These are phyloP conservation scores for Huntiella decipiens DNA, from an alignment of 2,329 filamentous ascomycete genomes.

Conservation along the genomic window DNA sequence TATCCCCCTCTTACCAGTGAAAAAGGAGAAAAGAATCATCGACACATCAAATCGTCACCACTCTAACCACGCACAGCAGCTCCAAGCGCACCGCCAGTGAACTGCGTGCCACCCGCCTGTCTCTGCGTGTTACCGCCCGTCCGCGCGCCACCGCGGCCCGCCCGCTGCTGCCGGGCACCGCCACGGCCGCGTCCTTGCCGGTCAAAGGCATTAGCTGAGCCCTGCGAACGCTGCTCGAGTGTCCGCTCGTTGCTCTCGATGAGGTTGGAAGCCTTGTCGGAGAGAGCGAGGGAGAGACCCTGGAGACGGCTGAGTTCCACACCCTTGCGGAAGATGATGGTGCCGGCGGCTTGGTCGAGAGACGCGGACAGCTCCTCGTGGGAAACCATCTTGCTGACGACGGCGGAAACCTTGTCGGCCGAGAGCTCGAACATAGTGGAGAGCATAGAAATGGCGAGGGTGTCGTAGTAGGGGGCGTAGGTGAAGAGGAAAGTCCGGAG, in stretches of 20 bases:
- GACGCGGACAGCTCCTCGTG: constrained; percentile 95
- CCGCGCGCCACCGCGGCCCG: constrained; percentile 26
- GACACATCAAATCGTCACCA: neutral
- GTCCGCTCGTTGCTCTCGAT: constrained; percentile 97
- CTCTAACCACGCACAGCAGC: constrained; percentile 41
- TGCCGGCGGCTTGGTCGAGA: constrained; percentile 91
- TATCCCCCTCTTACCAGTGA: neutral
- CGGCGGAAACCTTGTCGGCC: constrained; percentile 74
- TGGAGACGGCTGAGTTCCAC: constrained; percentile 93
- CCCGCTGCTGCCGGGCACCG: constrained; percentile 45
- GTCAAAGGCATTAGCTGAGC: constrained; percentile 88
- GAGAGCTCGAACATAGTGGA: constrained; percentile 91
- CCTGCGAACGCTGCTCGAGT: constrained; percentile 89
- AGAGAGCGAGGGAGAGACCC: constrained; percentile 80
- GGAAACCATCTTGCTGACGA: constrained; percentile 98
- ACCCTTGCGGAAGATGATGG: constrained; percentile 98
- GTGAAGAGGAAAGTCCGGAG: constrained; percentile 97
- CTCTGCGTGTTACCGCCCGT: constrained; percentile 39
- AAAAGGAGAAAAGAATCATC: constrained; percentile 2
- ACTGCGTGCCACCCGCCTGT: constrained; percentile 56
- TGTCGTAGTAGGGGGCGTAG: constrained; percentile 98
- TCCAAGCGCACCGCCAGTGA: constrained; percentile 64
- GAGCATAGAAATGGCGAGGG: constrained; percentile 68
- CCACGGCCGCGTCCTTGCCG: constrained; percentile 63
- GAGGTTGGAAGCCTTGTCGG: constrained; percentile 87